A percentile compares a stretch with the other conserved stretches of the same genome.
phyloP scores from a whole-genome alignment of 2,329 filamentous ascomycete genomes.

The Phyllosticta citrichinensis region DNA sequence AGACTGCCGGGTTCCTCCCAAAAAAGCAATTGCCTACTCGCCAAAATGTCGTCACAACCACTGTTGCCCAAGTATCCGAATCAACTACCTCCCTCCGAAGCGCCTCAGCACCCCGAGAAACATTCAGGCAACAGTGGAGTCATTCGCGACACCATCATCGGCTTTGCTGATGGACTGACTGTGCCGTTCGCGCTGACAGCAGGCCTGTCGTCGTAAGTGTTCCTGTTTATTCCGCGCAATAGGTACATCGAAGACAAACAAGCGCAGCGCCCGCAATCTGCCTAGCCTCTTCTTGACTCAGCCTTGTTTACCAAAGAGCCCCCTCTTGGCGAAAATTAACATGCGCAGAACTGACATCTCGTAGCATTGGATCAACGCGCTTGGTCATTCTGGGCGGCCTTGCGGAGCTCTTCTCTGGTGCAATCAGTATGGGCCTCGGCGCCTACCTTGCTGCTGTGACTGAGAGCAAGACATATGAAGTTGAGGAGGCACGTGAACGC shows the following conservation, averaged over 20 bases:
- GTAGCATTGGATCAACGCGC: constrained; percentile 15
- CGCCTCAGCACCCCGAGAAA: constrained; percentile 10
- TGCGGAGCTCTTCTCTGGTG: constrained; percentile 65
- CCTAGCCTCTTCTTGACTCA: not conserved
- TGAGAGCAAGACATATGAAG: constrained; percentile 42
- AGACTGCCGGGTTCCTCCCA: not conserved
- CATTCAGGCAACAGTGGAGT: constrained; percentile 30
- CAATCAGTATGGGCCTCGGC: constrained; percentile 69
- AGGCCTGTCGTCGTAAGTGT: constrained; percentile 38
- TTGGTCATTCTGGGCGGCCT: constrained; percentile 50
- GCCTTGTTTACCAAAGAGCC: not conserved
- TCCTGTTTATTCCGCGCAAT: not conserved
- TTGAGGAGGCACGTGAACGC: constrained; percentile 38
- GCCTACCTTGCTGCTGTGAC: constrained; percentile 59
- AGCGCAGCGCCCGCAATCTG: not conserved
- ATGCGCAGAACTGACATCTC: not conserved
- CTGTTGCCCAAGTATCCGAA: not conserved
- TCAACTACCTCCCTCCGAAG: constrained; percentile 1
- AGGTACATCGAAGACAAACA: too few relatives aligned
- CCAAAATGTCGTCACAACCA: not conserved
- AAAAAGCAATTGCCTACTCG: not conserved
- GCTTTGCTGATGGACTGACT: constrained; percentile 70
- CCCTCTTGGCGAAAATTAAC: not conserved
- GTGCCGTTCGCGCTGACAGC: constrained; percentile 73
- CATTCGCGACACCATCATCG: constrained; percentile 61